phyloP scores from a whole-genome alignment of 805 yeast species.

The Myxozyma monticola region DNA sequence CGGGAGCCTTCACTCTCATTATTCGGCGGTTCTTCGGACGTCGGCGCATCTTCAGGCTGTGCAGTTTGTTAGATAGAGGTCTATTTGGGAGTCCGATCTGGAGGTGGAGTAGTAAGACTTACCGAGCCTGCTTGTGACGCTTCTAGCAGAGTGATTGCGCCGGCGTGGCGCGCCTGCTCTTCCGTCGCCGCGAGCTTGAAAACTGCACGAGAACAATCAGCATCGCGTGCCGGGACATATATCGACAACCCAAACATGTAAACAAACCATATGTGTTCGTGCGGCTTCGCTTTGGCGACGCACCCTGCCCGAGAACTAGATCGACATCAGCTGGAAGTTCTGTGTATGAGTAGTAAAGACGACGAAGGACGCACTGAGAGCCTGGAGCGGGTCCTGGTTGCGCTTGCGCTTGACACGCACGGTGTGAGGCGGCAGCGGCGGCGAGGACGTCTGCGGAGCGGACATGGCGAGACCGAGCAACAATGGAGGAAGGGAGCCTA shows the following conservation, averaged over 20 bases:
- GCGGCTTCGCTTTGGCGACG: conserved; percentile 22
- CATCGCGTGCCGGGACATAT: not conserved
- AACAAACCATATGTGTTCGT: conserved; percentile 23
- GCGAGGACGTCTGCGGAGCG: conserved; percentile 7
- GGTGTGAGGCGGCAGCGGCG: conserved; percentile 51
- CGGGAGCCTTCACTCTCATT: too few species aligned
- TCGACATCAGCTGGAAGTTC: too few species aligned
- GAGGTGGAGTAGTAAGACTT: too few species aligned
- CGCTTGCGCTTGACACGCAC: conserved; percentile 85
- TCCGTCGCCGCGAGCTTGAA: conserved; percentile 26
- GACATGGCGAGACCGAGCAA: conserved; percentile 3
- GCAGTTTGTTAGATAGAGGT: too few species aligned
- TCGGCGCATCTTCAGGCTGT: too few species aligned
- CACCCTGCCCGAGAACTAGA: conserved; percentile 21
- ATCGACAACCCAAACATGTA: not conserved
- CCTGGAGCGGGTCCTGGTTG: conserved; percentile 84
- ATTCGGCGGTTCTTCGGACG: too few species aligned
- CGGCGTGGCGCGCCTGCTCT: conserved; percentile 15
- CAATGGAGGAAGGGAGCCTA: not conserved
- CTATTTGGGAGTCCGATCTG: too few species aligned
- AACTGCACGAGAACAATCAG: conserved; percentile 2
- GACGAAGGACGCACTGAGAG: conserved; percentile 45
- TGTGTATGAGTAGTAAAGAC: not conserved
- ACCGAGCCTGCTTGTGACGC: conserved; percentile 2
- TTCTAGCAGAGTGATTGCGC: conserved; percentile 27